Conservation (phyloP, 768 basidiomycete species). For the Boletus patriciae region DNA sequence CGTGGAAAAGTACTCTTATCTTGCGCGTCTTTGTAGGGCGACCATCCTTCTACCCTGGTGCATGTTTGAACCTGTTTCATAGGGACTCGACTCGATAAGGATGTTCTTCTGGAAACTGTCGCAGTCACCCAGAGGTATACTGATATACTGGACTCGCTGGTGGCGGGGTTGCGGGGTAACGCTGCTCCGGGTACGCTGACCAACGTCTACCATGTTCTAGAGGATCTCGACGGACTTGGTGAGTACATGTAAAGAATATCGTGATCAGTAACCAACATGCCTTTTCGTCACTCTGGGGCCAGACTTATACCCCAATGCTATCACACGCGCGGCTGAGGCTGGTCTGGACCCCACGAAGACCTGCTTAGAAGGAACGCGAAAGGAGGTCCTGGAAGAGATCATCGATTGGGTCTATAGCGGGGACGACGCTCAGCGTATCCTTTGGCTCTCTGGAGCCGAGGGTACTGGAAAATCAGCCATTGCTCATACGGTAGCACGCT, state of each 20-base stretch:
- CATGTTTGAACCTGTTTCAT: not conserved
- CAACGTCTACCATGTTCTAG: not conserved
- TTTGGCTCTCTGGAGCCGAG: not conserved
- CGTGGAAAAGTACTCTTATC: not conserved
- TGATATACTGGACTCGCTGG: not conserved
- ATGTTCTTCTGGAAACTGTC: not conserved
- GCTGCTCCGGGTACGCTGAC: not conserved
- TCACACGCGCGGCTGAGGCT: not conserved
- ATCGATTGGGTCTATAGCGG: not conserved
- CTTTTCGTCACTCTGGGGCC: not conserved
- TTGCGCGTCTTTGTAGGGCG: not conserved
- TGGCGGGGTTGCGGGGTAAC: not conserved
- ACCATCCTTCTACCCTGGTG: not conserved
- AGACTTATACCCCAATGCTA: not conserved
- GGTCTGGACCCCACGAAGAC: not conserved
- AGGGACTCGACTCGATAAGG: not conserved
- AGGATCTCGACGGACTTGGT: not conserved
- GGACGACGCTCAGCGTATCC: not conserved
- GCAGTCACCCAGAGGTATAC: not conserved
- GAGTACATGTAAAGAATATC: not conserved
- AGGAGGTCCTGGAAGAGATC: not conserved
- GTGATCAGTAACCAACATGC: not conserved
- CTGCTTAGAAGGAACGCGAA: not conserved
- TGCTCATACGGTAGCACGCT: not conserved
- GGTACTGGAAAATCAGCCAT: not conserved